A percentile compares a stretch with the other conserved stretches of the same genome.
Evolutionary conservation across 805 yeast species (phyloP).

Genomic region (Yamadazyma kitorensis): DNA sequence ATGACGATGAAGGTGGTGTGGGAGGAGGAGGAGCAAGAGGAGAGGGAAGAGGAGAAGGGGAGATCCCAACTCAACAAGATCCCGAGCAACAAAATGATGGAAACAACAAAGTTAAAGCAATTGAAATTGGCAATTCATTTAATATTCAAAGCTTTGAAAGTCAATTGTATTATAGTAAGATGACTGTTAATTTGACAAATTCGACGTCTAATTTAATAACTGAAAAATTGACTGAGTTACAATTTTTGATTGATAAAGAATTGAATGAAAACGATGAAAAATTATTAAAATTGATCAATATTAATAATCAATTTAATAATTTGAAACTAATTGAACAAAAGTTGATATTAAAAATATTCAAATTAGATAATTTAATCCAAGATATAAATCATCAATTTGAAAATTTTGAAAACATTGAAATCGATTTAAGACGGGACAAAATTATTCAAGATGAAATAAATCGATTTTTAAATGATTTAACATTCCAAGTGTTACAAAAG

Average conservation of each 20-base stretch:
- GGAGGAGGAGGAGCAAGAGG: constrained; percentile 1
- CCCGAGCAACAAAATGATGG: neutral
- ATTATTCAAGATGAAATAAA: constrained; percentile 41
- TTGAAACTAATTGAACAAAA: constrained; percentile 30
- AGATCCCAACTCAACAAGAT: neutral
- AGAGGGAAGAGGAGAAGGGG: neutral
- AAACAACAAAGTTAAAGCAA: constrained; percentile 2
- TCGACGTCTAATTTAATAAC: constrained; percentile 32
- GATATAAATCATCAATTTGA: constrained; percentile 18
- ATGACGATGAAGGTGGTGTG: constrained; percentile 7
- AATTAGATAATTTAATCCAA: constrained; percentile 31
- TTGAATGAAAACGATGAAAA: constrained; percentile 35
- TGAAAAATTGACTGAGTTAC: constrained; percentile 37
- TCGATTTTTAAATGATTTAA: constrained; percentile 37
- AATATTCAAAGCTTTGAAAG: constrained; percentile 33
- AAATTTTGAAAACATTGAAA: constrained; percentile 8
- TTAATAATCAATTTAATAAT: constrained; percentile 15
- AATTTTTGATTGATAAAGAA: constrained; percentile 37
- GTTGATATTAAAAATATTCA: constrained; percentile 25
- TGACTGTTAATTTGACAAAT: constrained; percentile 32
- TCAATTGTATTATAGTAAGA: constrained; percentile 33
- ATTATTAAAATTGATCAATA: constrained; percentile 24
- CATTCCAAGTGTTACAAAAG: constrained; percentile 31
- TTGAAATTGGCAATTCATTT: constrained; percentile 8
- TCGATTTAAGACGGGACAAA: constrained; percentile 28